These are phyloP conservation scores for Colletotrichum sp. DNA, from an alignment of 2,329 filamentous ascomycete species.

Conservation along the genomic window DNA sequence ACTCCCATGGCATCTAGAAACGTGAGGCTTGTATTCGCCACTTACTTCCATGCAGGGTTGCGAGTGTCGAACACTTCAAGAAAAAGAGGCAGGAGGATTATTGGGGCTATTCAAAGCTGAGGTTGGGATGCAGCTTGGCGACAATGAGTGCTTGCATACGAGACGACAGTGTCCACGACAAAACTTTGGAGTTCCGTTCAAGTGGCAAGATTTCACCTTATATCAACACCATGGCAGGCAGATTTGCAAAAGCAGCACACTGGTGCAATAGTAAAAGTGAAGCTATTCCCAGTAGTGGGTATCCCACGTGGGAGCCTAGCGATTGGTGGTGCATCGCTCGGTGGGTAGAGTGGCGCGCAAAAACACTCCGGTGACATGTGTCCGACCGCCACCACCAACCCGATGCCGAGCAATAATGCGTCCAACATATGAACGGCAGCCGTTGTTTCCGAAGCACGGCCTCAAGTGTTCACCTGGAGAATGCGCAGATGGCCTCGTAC, in stretches of 20 bases:
- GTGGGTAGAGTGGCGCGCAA: background rate
- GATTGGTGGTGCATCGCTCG: background rate
- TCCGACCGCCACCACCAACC: background rate
- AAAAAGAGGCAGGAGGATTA: background rate
- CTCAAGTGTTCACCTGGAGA: background rate
- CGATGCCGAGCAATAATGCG: background rate
- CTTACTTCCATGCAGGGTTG: accelerated
- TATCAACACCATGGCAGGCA: background rate
- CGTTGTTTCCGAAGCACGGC: background rate
- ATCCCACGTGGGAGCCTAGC: background rate
- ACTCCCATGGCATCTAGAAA: background rate
- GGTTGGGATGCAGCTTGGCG: background rate
- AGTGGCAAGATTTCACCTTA: accelerated
- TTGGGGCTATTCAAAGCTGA: background rate
- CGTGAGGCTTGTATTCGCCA: background rate
- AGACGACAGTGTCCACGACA: background rate
- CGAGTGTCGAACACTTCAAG: background rate
- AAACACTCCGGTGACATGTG: background rate
- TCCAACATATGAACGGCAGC: background rate
- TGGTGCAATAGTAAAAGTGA: background rate
- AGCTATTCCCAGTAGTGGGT: slow-evolving; percentile 12
- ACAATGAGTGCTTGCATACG: background rate
- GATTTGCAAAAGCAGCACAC: accelerated
- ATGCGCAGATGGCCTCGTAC: background rate
- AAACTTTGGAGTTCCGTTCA: accelerated